phyloP scores from a whole-genome alignment of 805 yeast genomes.

The Candida odintsovae region DNA sequence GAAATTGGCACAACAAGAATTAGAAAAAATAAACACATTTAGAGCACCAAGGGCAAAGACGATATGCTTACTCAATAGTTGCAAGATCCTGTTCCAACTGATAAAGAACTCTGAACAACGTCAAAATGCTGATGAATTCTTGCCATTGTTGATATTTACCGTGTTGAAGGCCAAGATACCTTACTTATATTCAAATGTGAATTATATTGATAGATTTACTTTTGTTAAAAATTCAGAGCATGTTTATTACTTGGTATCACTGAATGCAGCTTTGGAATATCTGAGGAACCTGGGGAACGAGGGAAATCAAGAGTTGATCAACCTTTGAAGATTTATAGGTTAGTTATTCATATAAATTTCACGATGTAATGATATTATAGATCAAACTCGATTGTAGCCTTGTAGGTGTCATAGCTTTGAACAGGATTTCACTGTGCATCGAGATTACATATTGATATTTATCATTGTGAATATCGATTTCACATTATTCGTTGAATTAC shows the following conservation, averaged over 20 bases:
- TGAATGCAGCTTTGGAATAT: conserved; percentile 83
- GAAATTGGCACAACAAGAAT: conserved; percentile 64
- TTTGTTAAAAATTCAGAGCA: conserved; percentile 79
- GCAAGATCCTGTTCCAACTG: conserved; percentile 87
- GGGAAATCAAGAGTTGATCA: not conserved
- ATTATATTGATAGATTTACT: conserved; percentile 81
- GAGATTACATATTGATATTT: too few relatives aligned
- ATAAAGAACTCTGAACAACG: conserved; percentile 57
- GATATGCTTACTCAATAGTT: conserved; percentile 84
- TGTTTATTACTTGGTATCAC: conserved; percentile 84
- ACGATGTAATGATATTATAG: not conserved
- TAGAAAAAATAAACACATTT: conserved; percentile 71
- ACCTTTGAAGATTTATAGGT: not conserved
- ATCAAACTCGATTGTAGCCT: too few relatives aligned
- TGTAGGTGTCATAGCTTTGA: too few relatives aligned
- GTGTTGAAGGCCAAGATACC: conserved; percentile 63
- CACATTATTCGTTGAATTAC: too few relatives aligned
- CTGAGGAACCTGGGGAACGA: conserved; percentile 44
- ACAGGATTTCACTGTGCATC: too few relatives aligned
- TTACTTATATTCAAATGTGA: conserved; percentile 68
- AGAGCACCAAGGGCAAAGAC: conserved; percentile 94
- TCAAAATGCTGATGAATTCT: conserved; percentile 89
- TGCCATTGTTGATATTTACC: conserved; percentile 83
- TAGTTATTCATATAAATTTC: not conserved
- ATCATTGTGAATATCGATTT: too few relatives aligned